Conservation (phyloP, 192 early-diverging fungal species). For the Backusella sp. region DNA sequence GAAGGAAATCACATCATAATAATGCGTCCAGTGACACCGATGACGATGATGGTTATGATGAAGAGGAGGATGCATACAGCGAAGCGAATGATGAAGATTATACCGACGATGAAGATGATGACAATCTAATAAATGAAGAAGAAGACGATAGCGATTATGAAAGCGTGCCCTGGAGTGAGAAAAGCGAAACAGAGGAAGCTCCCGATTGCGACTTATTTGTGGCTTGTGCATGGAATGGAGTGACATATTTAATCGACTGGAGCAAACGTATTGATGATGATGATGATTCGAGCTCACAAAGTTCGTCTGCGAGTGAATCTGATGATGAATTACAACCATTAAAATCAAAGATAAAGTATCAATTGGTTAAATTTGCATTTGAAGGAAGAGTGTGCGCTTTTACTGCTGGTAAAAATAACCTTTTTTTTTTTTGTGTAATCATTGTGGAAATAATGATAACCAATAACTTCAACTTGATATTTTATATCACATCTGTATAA, state of each 20-base stretch:
- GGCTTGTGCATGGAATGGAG: constrained; percentile 56
- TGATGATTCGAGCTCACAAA: background rate
- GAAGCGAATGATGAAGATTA: background rate
- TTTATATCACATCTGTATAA: background rate
- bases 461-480: background rate
- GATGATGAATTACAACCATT: constrained; percentile 12
- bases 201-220: constrained; percentile 51
- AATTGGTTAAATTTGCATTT: constrained; percentile 54
- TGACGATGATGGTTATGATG: background rate
- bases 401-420: constrained; percentile 46
- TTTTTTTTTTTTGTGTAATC: background rate
- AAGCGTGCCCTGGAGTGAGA: constrained; percentile 23
- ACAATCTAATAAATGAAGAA: constrained; percentile 5
- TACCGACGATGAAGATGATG: background rate
- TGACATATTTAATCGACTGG: constrained; percentile 57
- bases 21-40: background rate
- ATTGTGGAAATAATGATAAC: background rate
- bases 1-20: background rate
- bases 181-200: constrained; percentile 15
- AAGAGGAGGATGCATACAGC: background rate
- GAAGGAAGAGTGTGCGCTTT: constrained; percentile 59
- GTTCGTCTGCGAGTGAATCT: background rate
- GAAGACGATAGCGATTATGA: constrained; percentile 18
- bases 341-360: constrained; percentile 35
- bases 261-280: constrained; percentile 26